These are phyloP conservation scores for Leccinellum luteum DNA, from an alignment of 768 basidiomycete genomes.

Conservation along the genomic window DNA sequence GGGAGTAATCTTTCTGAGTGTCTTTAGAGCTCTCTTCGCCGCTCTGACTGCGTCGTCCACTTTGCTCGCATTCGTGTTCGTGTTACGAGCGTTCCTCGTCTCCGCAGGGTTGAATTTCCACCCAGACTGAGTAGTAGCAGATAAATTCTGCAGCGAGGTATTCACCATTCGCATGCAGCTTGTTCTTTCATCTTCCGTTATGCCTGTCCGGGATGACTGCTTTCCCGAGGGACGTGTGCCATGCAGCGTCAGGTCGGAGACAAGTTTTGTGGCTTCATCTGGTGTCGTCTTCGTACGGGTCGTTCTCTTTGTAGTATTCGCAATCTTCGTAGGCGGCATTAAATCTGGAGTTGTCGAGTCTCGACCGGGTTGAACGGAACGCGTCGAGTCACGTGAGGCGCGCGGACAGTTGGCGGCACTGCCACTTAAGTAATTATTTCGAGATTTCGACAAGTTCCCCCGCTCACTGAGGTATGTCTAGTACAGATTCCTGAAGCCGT, in stretches of 20 bases:
- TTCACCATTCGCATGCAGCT: slow-evolving; percentile 66
- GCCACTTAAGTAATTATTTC: no score
- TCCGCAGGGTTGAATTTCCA: slow-evolving; percentile 46
- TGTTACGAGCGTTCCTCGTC: slow-evolving; percentile 21
- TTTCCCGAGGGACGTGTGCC: slow-evolving; percentile 29
- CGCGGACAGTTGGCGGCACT: no score
- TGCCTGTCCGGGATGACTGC: slow-evolving; percentile 8
- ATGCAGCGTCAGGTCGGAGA: slow-evolving; percentile 26
- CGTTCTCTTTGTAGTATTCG: slow-evolving; percentile 5
- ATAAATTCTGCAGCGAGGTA: slow-evolving; percentile 54
- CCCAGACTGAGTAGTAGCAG: slow-evolving; percentile 50
- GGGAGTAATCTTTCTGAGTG: slow-evolving; percentile 44
- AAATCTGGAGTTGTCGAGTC: no score
- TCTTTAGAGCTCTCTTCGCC: slow-evolving; percentile 43
- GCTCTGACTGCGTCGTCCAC: slow-evolving; percentile 31
- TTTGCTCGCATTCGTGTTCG: slow-evolving; percentile 32
- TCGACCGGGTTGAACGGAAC: not conserved
- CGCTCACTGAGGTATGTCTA: no score
- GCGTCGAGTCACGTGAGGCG: slow-evolving; percentile 17
- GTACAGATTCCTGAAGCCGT: no score
- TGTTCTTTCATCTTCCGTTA: slow-evolving; percentile 37
- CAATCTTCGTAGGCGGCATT: slow-evolving; percentile 14
- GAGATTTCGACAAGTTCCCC: no score
- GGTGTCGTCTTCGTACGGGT: slow-evolving; percentile 11
- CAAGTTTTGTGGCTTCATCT: slow-evolving; percentile 18